Evolutionary conservation across 345 rosid genomes (phyloP).

Genomic region (Odontarrhena argentea): DNA sequence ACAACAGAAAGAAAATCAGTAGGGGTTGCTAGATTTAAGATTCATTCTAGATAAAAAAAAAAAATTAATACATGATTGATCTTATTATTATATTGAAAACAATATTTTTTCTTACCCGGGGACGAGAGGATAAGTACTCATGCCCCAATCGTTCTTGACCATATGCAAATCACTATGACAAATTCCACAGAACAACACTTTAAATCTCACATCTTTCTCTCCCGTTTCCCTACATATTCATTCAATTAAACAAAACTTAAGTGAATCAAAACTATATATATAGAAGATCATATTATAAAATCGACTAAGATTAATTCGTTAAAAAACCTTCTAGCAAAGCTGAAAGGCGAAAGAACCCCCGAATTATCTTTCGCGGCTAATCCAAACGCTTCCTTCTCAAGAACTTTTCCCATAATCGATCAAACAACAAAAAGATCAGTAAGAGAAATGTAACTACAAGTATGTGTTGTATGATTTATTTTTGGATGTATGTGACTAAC

Average conservation of each 20-base stretch:
- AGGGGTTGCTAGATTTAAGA: neutral
- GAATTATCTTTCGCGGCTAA: constrained; percentile 56
- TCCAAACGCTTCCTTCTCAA: constrained; percentile 43
- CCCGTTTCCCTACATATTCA: constrained; percentile 55
- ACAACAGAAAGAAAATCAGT: neutral
- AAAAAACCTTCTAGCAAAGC: constrained; percentile 53
- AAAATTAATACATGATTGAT: neutral
- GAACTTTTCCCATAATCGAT: constrained; percentile 33
- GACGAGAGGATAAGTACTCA: constrained; percentile 55
- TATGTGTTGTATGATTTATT: constrained; percentile 1
- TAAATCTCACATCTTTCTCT: constrained; percentile 62
- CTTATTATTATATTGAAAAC: neutral
- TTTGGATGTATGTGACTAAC: constrained; percentile 10
- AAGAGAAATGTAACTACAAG: neutral
- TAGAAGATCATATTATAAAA: neutral
- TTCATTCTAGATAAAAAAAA: neutral
- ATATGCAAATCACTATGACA: constrained; percentile 64
- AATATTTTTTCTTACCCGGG: constrained; percentile 53
- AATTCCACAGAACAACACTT: constrained; percentile 75
- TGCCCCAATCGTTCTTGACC: constrained; percentile 56
- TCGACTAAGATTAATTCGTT: neutral
- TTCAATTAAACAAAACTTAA: neutral
- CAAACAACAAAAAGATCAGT: neutral
- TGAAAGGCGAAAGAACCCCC: constrained; percentile 53
- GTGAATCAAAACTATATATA: neutral